A percentile compares a stretch with the other conserved stretches of the same genome.
Conservation (phyloP, 495 filamentous ascomycete genomes). For the Hyaloscypha finlandica region DNA sequence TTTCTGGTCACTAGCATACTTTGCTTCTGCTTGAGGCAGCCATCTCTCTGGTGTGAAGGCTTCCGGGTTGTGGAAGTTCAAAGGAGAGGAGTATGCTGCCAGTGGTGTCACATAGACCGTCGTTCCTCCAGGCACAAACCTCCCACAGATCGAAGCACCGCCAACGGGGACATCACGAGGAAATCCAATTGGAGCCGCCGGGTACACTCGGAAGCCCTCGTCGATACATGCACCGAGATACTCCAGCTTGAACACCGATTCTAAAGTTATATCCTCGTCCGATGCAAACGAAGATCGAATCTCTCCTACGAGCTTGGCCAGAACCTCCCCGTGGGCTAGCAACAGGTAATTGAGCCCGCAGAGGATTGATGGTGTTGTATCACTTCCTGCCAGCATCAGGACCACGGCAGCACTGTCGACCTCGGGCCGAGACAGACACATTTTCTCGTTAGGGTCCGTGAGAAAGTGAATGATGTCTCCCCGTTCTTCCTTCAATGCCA, state of each 20-base stretch:
- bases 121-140: slow-evolving; percentile 51
- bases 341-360: slow-evolving; percentile 11
- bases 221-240: slow-evolving; percentile 41
- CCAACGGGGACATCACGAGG: slow-evolving; percentile 10
- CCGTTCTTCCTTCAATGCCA: not conserved
- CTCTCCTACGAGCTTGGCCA: slow-evolving; percentile 6
- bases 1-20: slow-evolving; percentile 44
- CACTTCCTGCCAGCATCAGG: slow-evolving; percentile 10
- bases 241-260: slow-evolving; percentile 39
- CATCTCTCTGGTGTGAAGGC: slow-evolving; percentile 42
- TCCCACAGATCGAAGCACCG: slow-evolving; percentile 52
- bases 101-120: not conserved
- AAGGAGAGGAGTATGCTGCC: slow-evolving; percentile 3
- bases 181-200: slow-evolving; percentile 10
- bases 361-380: slow-evolving; percentile 9
- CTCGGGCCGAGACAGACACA: slow-evolving; percentile 3
- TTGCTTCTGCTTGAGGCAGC: slow-evolving; percentile 16
- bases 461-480: slow-evolving; percentile 12
- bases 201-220: slow-evolving; percentile 31
- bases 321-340: not conserved
- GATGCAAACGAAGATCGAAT: slow-evolving; percentile 3
- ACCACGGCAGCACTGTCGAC: not conserved
- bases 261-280: slow-evolving; percentile 11
- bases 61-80: slow-evolving; percentile 43
- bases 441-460: slow-evolving; percentile 2